Base-by-base conservation (phyloP, 176 grass and related monocot genomes). In the Ensete ventricosum region DNA sequence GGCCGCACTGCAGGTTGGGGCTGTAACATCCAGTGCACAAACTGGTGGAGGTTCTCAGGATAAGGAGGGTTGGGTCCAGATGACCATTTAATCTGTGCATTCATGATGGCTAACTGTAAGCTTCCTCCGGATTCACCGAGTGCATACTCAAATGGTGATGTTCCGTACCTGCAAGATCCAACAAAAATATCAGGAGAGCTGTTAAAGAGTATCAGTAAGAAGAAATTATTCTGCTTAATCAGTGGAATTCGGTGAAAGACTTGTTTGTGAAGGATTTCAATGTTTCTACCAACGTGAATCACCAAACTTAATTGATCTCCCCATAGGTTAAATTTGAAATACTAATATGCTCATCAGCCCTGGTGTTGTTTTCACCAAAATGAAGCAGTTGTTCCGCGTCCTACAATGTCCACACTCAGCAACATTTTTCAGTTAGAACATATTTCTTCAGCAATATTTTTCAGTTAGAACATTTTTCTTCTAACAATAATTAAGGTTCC, bases 11-110 rank as follows among this genome's bases (percentile, higher is more conserved):
- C 74, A 59, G 81, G 70, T 62, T 99, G 86, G 62, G 91, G 82
- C 79, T 99, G 95, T 68, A 99, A 81, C 95, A 99, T 87, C 95
- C 91, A 99, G 58, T 62, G 62, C 50, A 91, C 67, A 81, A 95
- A 99, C 55, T 99, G 87, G 64, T 81, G 84, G 79, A 99, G 91
- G 54, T 80, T 69, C 21, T 95, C 88, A 3, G 91, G 91, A 64
- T 88, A 99, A 62, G 91, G 83, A 76, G 83, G 76, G 21, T 55
- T 80, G n/a, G 91, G 88, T 64, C 79, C 81, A 12, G 67, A 62
- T 50, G 96, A 88, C 91, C 91, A 99, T 78, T 99, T 99, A 83
- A 99, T 75, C 52, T 94, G 88, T 1, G 78, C 81, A n/a, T 99
- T 95, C 71, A 91, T 78, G 55, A 95, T 81, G 24, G 96, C 88